These are phyloP conservation scores for Salvia sclarea DNA, from an alignment of 305 asterid genomes.

Conservation along the genomic window DNA sequence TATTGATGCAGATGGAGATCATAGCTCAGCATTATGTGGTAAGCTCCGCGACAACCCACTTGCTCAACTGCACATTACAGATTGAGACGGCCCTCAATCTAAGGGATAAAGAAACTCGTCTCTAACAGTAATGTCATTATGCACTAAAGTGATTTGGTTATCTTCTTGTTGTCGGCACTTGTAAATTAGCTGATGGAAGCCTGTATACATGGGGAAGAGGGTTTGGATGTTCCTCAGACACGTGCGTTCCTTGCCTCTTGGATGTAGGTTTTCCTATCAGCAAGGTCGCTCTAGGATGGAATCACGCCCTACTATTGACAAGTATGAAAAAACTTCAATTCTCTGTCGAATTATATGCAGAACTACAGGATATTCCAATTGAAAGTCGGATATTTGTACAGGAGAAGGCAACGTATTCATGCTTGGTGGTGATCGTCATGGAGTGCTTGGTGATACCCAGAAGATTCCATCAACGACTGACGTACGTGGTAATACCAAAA, in stretches of 20 bases:
- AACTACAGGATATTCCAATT: neutral
- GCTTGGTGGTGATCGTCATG: slow-evolving; percentile 79
- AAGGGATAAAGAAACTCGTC: slow-evolving; percentile 1
- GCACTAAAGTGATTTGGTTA: slow-evolving; percentile 8
- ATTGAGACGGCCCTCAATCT: neutral
- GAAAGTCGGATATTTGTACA: slow-evolving; percentile 24
- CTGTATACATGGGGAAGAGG: slow-evolving; percentile 92
- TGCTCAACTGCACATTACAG: slow-evolving; percentile 1
- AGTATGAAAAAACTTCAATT: slow-evolving; percentile 35
- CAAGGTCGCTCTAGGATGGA: slow-evolving; percentile 83
- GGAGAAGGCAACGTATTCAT: slow-evolving; percentile 60
- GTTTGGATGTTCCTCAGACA: slow-evolving; percentile 49
- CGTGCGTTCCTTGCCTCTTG: slow-evolving; percentile 42
- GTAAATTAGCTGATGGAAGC: slow-evolving; percentile 55
- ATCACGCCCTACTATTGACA: slow-evolving; percentile 67
- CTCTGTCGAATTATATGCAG: neutral
- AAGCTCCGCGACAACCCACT: slow-evolving; percentile 24
- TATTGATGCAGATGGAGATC: slow-evolving; percentile 82
- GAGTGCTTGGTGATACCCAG: slow-evolving; percentile 49
- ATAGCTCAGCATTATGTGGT: slow-evolving; percentile 90
- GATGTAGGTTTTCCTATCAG: slow-evolving; percentile 39
- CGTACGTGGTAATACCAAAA: slow-evolving; percentile 35
- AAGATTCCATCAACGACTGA: slow-evolving; percentile 34
- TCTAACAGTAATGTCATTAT: slow-evolving; percentile 14
- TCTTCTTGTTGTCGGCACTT: neutral